phyloP scores from a whole-genome alignment of 257 asterid genomes.

The Primulina eburnea region DNA sequence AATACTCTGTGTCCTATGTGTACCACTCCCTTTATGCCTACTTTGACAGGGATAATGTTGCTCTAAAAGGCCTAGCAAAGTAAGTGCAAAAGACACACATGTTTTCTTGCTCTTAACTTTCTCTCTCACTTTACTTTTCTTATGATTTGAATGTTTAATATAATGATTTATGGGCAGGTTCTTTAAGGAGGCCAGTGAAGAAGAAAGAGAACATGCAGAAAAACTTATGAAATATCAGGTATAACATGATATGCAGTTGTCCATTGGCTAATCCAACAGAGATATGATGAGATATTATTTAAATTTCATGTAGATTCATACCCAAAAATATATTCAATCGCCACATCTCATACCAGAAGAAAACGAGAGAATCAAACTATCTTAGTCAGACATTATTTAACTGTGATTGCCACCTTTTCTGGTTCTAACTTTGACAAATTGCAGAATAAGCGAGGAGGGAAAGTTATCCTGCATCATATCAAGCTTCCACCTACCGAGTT shows the following conservation, averaged over 20 bases:
- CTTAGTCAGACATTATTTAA: not conserved
- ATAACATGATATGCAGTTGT: not conserved
- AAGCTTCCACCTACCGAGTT: constrained; percentile 57
- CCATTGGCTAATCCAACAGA: not conserved
- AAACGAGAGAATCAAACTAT: not conserved
- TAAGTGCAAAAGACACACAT: constrained; percentile 25
- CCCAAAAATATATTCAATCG: not conserved
- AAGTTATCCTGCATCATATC: constrained; percentile 56
- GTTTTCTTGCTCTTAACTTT: not conserved
- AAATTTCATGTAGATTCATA: not conserved
- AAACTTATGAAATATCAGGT: constrained; percentile 89
- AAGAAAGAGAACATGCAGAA: constrained; percentile 90
- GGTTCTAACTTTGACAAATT: not conserved
- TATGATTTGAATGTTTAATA: not conserved
- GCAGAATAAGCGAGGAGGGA: constrained; percentile 85
- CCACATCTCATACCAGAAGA: not conserved
- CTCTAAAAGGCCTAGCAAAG: constrained; percentile 86
- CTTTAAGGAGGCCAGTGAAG: constrained; percentile 74
- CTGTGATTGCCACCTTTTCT: not conserved
- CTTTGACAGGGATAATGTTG: constrained; percentile 88
- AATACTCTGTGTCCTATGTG: constrained; percentile 67
- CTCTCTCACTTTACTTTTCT: not conserved
- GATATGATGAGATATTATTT: not conserved
- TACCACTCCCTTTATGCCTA: constrained; percentile 74
- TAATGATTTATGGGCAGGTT: constrained; percentile 46